These are phyloP conservation scores for Sclerotinia trifoliorum DNA, from an alignment of 2,329 filamentous ascomycete genomes.

Conservation along the genomic window DNA sequence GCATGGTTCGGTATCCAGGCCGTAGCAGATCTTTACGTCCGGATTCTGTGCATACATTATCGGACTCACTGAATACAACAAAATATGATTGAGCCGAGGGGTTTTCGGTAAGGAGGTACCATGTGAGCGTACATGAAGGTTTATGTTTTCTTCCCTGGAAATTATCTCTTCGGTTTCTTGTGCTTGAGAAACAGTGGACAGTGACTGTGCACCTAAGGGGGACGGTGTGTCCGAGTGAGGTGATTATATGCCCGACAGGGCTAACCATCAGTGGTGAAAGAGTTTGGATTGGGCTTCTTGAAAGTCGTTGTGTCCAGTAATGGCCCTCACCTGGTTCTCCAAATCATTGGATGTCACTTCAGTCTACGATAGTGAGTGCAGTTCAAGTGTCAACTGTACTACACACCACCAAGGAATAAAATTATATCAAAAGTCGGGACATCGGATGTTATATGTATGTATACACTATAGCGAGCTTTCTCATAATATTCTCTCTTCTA, in stretches of 20 bases:
- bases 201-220: background rate
- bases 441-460: background rate
- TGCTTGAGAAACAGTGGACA: conserved; percentile 11
- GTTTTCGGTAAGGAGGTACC: background rate
- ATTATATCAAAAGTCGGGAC: too few relatives aligned
- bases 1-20: background rate
- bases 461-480: background rate
- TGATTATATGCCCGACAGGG: background rate
- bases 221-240: background rate
- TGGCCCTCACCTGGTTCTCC: background rate
- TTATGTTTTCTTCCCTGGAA: background rate
- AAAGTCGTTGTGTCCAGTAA: background rate
- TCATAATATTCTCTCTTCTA: background rate
- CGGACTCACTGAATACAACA: background rate
- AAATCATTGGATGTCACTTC: background rate
- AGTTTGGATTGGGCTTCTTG: background rate
- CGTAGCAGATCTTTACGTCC: background rate
- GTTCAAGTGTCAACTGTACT: background rate
- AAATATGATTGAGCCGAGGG: background rate
- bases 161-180: background rate
- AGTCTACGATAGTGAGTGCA: background rate
- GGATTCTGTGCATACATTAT: background rate
- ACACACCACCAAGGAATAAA: too few relatives aligned
- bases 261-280: background rate
- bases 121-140: background rate